Percentiles rank a stretch among this genome's conserved stretches.
Evolutionary conservation across 2,329 filamentous ascomycete species (phyloP).

Genomic region (Helotiales sp.): DNA sequence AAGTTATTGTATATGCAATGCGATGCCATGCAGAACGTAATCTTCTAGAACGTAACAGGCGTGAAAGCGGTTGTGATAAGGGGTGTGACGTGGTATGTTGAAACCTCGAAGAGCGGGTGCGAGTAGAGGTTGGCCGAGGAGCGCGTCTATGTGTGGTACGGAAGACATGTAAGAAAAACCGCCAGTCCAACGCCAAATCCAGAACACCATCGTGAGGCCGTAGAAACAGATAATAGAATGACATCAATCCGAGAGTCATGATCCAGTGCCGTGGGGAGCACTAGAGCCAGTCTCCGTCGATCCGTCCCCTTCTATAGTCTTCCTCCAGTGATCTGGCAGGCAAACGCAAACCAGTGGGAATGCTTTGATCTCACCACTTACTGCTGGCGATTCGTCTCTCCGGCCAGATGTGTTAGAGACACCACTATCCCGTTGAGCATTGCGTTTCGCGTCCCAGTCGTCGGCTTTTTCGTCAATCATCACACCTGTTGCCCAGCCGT

Average conservation of each 20-base stretch:
- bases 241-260: slow-evolving; percentile 17
- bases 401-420: slow-evolving; percentile 77
- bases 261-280: slow-evolving; percentile 25
- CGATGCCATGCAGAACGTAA: slow-evolving; percentile 27
- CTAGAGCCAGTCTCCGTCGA: slow-evolving; percentile 64
- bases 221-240: slow-evolving; percentile 20
- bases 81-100: slow-evolving; percentile 5
- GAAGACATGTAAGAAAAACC: slow-evolving; percentile 7
- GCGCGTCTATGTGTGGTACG: neutral
- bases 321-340: slow-evolving; percentile 91
- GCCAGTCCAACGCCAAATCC: slow-evolving; percentile 30
- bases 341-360: slow-evolving; percentile 97
- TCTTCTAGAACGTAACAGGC: slow-evolving; percentile 34
- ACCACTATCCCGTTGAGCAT: slow-evolving; percentile 86
- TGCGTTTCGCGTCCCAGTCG: slow-evolving; percentile 78
- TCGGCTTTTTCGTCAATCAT: slow-evolving; percentile 81
- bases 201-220: slow-evolving; percentile 34
- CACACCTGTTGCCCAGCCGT: slow-evolving; percentile 96
- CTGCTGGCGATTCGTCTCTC: slow-evolving; percentile 65
- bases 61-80: slow-evolving; percentile 18
- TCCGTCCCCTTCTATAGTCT: slow-evolving; percentile 89
- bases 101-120: neutral
- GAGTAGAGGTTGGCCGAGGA: neutral
- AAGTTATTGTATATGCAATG: slow-evolving; percentile 15
- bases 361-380: slow-evolving; percentile 84